Evolutionary conservation across 352 stramenopile genomes (phyloP).

Genomic region (Paralagenidium karlingii): DNA sequence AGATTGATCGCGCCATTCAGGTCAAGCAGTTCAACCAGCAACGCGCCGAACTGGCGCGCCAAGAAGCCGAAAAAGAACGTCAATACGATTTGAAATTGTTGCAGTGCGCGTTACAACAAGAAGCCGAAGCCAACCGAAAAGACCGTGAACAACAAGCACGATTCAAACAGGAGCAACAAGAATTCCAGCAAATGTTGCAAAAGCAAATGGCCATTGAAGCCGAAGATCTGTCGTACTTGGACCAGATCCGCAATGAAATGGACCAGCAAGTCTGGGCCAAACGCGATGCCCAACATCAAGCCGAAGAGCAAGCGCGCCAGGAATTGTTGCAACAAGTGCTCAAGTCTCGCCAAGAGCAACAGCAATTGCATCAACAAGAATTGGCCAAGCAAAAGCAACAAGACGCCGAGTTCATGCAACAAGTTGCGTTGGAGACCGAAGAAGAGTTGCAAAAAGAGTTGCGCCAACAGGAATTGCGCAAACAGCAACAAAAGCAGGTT

Average conservation of each 20-base stretch:
- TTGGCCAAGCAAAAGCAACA: slow-evolving; percentile 24
- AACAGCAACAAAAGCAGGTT: slow-evolving; percentile 44
- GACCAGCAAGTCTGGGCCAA: slow-evolving; percentile 68
- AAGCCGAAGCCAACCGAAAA: slow-evolving; percentile 36
- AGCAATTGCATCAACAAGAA: slow-evolving; percentile 24
- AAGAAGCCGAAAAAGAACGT: slow-evolving; percentile 31
- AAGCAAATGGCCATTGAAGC: slow-evolving; percentile 63
- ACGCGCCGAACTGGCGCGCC: slow-evolving; percentile 29
- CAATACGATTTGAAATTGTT: slow-evolving; percentile 52
- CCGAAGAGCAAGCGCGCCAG: slow-evolving; percentile 54
- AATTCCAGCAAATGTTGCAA: slow-evolving; percentile 61
- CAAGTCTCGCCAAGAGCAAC: slow-evolving; percentile 34
- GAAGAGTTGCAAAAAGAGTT: slow-evolving; percentile 69
- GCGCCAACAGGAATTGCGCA: slow-evolving; percentile 55
- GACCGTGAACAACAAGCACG: slow-evolving; percentile 50
- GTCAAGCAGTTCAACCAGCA: slow-evolving; percentile 68
- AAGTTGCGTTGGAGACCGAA: slow-evolving; percentile 49
- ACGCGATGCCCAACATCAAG: slow-evolving; percentile 50
- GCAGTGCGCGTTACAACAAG: slow-evolving; percentile 36
- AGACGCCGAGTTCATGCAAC: slow-evolving; percentile 45
- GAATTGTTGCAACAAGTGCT: slow-evolving; percentile 65
- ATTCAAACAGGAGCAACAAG: slow-evolving; percentile 56
- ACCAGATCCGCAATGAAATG: slow-evolving; percentile 72
- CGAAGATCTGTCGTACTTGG: slow-evolving; percentile 46
- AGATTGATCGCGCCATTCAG: slow-evolving; percentile 44